Conservation (phyloP, 768 basidiomycete genomes). For the Agaricus blazei region DNA sequence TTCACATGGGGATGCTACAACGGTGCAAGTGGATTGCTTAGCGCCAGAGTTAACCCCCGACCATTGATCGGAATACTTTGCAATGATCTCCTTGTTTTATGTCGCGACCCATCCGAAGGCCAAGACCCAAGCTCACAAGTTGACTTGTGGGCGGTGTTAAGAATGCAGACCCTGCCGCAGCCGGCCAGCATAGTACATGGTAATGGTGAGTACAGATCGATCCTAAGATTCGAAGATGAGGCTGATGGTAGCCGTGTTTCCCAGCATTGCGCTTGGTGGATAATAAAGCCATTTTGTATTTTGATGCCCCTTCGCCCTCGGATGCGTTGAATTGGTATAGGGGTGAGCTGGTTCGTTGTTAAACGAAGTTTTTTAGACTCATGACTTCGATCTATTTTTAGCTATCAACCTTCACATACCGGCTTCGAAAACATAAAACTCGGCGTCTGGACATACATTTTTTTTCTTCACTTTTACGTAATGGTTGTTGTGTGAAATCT, state of each 20-base stretch:
- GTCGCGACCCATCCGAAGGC: conserved; percentile 80
- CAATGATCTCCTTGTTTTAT: conserved; percentile 90
- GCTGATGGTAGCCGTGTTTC: conserved; percentile 1
- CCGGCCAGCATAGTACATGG: conserved; percentile 89
- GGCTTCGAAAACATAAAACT: conserved; percentile 63
- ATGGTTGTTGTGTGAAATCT: conserved; percentile 1
- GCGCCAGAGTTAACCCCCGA: conserved; percentile 78
- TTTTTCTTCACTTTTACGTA: background rate
- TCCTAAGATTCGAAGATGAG: background rate
- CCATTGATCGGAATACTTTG: conserved; percentile 80
- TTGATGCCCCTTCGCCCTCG: conserved; percentile 78
- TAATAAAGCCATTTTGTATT: conserved; percentile 88
- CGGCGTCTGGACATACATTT: background rate
- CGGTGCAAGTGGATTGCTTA: conserved; percentile 87
- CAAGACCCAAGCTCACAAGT: conserved; percentile 69
- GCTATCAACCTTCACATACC: conserved; percentile 90
- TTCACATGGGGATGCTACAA: conserved; percentile 69
- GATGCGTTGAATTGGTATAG: conserved; percentile 89
- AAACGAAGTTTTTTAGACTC: background rate
- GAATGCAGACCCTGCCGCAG: conserved; percentile 91
- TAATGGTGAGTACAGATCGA: conserved; percentile 45
- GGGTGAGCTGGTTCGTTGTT: conserved; percentile 41
- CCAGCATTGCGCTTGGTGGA: conserved; percentile 83
- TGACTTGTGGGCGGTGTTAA: conserved; percentile 94
- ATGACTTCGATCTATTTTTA: conserved; percentile 20